Evolutionary conservation across 805 yeast genomes (phyloP), one percentile per base, ranked within the genome.

Genomic region (Starmerella vitae): DNA sequence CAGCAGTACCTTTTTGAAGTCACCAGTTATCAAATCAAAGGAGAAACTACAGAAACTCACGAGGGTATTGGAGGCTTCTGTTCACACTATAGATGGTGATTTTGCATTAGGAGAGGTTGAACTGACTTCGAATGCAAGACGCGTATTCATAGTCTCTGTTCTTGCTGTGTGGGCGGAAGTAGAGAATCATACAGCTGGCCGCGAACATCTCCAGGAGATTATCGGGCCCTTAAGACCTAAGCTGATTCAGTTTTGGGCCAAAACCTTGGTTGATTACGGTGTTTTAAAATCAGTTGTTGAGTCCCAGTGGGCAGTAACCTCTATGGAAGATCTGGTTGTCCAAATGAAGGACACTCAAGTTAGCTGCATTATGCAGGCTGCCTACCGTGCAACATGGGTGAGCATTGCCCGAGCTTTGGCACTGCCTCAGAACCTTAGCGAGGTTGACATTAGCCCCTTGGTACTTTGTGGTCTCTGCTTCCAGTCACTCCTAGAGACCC

Each of bases 401-500:
- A 80, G 78, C 49, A 68, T 84, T 44, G 74, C 80, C 8, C 78
- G 78, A 36, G 94, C 82, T 0, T 64, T 85, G 46, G 77, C 91
- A 2, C 49, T 58, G 0, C 54, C 65, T n/a, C 13, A 15, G 10
- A 63, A 79, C 15, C 56, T 62, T 5, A 60, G 64, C 2, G 64
- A 72, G 26, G 56, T 82, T 4, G 85, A 77, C 44, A 39, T 33
- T 9, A 76, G 80, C 58, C 80, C 37, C 14, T 13, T 83, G 53
- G 77, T 85, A 22, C 57, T 86, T 29, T 81, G 79, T 60, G 81
- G 94, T 9, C 80, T 82, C 48, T 83, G 94, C 55, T 67, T 85
- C 34, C 93, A 82, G 49, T 71, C 78, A 0, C 64, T 85, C 44
- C 68, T 78, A 34, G 70, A 68, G 36, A 58, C 61, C 3, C 21